Percentiles rank a stretch among this genome's conserved stretches.
Conservation (phyloP, 768 basidiomycete genomes). For the Mycena latifolia region DNA sequence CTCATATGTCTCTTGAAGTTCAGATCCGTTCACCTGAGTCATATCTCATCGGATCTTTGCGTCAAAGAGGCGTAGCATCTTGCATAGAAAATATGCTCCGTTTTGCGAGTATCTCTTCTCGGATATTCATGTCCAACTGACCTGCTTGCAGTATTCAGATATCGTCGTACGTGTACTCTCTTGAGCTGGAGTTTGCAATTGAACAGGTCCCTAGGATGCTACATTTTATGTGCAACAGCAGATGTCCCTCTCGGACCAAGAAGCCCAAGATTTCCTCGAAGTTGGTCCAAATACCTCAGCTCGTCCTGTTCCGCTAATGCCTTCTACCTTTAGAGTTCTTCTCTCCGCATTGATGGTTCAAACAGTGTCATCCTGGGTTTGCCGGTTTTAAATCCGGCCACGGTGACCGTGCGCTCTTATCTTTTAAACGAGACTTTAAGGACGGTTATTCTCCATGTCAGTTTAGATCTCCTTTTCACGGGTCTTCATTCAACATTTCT, state of each 20-base stretch:
- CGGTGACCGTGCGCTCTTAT: constrained; percentile 55
- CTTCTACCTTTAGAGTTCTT: constrained; percentile 47
- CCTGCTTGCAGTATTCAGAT: constrained; percentile 50
- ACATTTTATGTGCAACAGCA: constrained; percentile 58
- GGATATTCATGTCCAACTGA: constrained; percentile 2
- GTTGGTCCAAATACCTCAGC: constrained; percentile 38
- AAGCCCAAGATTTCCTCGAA: constrained; percentile 62
- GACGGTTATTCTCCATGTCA: constrained; percentile 51
- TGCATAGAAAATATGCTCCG: constrained; percentile 50
- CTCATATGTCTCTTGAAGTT: constrained; percentile 42
- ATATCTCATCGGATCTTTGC: constrained; percentile 50
- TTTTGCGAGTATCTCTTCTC: constrained; percentile 41
- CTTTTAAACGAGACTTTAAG: constrained; percentile 57
- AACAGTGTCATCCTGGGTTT: constrained; percentile 59
- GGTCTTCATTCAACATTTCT: not conserved
- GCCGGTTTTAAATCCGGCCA: constrained; percentile 51
- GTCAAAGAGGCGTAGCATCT: constrained; percentile 50
- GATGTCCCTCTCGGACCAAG: constrained; percentile 49
- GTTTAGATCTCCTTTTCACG: not conserved
- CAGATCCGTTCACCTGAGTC: constrained; percentile 57
- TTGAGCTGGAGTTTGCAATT: not conserved
- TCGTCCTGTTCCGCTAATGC: not conserved
- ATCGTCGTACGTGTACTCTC: constrained; percentile 44
- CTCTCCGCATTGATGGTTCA: constrained; percentile 54
- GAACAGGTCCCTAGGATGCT: constrained; percentile 50